Evolutionary conservation across 257 asterid species (phyloP), one percentile per base, ranked within the genome.

Genomic region (Rauvolfia tetraphylla): DNA sequence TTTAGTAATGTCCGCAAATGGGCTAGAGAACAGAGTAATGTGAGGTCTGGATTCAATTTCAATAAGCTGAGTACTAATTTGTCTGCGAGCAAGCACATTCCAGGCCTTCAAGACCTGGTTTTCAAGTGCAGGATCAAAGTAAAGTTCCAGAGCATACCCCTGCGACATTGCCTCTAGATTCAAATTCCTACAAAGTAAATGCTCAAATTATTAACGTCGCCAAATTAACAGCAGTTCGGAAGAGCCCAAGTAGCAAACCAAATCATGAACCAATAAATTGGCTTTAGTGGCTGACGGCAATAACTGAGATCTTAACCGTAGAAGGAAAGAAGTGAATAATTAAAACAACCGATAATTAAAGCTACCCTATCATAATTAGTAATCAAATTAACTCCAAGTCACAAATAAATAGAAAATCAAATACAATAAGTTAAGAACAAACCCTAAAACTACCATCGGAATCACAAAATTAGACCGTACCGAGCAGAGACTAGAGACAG

Each of bases 1-100:
- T 75, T 91, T 92, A 33, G 88, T 58, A 42, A 86, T 84, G 73
- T 94, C 98, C 31, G 81, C 68, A 72, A 73, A 85, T 1, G 97
- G 89, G 81, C 87, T 88, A 13, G 95, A 83, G 66, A 87, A 90
- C 29, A 94, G 82, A 69, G 98, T 88, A 75, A 94, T 76, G 84
- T 89, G 97, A 36, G 98, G 98, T 78, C 98, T 78, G 58, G 98
- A 94, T 84, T 90, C 97, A 61, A 94, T 94, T 81, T 94, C 98
- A 57, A 94, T 91, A 68, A 94, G 93, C 84, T 90, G 97, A 76
- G 96, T 88, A 57, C 97, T 94, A 67, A 94, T 92, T 72, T 94
- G 98, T 5, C 98, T 84, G 59, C 98, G 87, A 71, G 98, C 98
- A 81, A 92, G 85, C 76, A 94, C 89, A 75, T 94, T 94, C 98